Base-by-base conservation (phyloP, 208 protist species). In the Trypanosoma avium region DNA sequence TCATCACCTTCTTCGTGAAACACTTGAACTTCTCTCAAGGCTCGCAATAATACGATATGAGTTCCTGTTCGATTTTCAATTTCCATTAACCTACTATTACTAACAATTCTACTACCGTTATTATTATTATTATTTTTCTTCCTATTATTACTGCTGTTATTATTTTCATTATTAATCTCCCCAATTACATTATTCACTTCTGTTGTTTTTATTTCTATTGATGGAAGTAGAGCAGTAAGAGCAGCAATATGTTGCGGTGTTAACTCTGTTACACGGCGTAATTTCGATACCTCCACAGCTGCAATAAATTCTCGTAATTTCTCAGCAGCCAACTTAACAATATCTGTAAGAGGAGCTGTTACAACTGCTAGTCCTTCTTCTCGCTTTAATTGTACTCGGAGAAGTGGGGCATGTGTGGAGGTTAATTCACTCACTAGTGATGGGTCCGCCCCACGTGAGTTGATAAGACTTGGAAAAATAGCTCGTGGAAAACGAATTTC, bases 381-480 rank as follows among this genome's bases (percentile, higher is more conserved):
- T 36, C 73, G 75, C 49, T 81, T 74, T n/a, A 83, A 49, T n/a
- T 82, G 76, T 36, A 86, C 60, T 47, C 67, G 75, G 27, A 84
- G 56, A 12, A 77, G 48, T 2, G 67, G 47, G 15, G 74, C 65
- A 61, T 73, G 76, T 8, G 48, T 48, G 3, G 48, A 13, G 13
- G 48, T 56, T 13, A 88, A 46, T 52, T 77, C 54, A 12, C 69
- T 64, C 2, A 88, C 54, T 29, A 81, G 33, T 3, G 60, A 69
- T 7, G 42, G 24, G 22, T 29, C 21, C 3, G 27, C 45, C 29
- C 65, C 65, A 35, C 58, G 54, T 4, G 67, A 69, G 10, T 50
- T 64, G 27, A 68, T 62, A 27, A 87, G 61, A 56, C 54, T 56
- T 19, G 26, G n/a, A 36, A 59, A 67, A 33, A 88, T 59, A 4